Evolutionary conservation across 805 yeast genomes (phyloP).

Genomic region (Zygosaccharomyces siamensis): DNA sequence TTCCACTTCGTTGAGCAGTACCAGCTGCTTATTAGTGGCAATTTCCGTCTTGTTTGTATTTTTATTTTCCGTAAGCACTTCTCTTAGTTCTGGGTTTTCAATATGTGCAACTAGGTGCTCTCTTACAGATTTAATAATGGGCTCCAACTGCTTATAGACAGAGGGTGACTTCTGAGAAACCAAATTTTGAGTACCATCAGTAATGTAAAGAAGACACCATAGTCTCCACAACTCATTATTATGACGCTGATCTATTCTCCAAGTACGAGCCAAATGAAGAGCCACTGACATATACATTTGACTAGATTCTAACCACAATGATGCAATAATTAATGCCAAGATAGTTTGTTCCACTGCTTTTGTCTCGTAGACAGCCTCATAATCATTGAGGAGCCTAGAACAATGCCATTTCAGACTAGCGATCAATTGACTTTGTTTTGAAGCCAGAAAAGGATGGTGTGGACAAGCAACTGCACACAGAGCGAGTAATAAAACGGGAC

Average conservation of each 20-base stretch:
- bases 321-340: constrained; percentile 59
- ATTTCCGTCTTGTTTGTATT: constrained; percentile 10
- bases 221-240: constrained; percentile 44
- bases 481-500: constrained; percentile 56
- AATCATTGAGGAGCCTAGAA: constrained; percentile 28
- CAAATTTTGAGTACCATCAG: constrained; percentile 67
- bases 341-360: constrained; percentile 53
- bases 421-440: constrained; percentile 23
- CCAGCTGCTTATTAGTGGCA: constrained; percentile 23
- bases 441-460: constrained; percentile 43
- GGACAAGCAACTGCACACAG: constrained; percentile 59
- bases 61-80: constrained; percentile 13
- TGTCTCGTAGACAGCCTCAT: constrained; percentile 38
- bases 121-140: constrained; percentile 32
- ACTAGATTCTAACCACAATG: constrained; percentile 62
- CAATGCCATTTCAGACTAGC: constrained; percentile 34
- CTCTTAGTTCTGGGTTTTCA: constrained; percentile 10
- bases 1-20: constrained; percentile 16
- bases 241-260: constrained; percentile 15
- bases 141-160: constrained; percentile 43
- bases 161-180: constrained; percentile 55
- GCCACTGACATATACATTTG: constrained; percentile 66
- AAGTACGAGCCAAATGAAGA: constrained; percentile 53
- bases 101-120: constrained; percentile 9
- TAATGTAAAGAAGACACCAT: constrained; percentile 61